Evolutionary conservation across 495 filamentous ascomycete species (phyloP).

Genomic region (Tirmania nivea): DNA sequence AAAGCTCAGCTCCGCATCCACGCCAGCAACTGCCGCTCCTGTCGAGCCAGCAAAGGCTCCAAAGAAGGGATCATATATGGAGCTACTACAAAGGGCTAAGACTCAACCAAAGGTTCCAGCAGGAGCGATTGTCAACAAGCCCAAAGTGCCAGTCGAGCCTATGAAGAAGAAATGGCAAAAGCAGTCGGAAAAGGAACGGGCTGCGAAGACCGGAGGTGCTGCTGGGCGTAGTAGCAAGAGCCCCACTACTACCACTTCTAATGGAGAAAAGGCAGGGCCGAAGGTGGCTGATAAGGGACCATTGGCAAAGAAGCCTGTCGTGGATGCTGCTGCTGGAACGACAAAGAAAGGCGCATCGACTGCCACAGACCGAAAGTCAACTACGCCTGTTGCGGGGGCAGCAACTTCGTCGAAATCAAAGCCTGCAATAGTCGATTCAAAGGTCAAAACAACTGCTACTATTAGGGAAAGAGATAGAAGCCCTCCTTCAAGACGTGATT

Average conservation of each 20-base stretch:
- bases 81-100: slow-evolving; percentile 11
- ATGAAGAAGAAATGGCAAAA: slow-evolving; percentile 18
- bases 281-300: slow-evolving; percentile 1
- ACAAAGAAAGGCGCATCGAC: slow-evolving; percentile 9
- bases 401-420: not conserved
- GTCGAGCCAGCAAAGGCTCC: slow-evolving; percentile 5
- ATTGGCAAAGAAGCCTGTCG: slow-evolving; percentile 10
- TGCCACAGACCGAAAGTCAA: not conserved
- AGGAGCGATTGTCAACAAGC: slow-evolving; percentile 17
- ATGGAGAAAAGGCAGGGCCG: slow-evolving; percentile 10
- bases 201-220: slow-evolving; percentile 6
- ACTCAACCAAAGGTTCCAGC: slow-evolving; percentile 13
- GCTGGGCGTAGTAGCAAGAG: slow-evolving; percentile 15
- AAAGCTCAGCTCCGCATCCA: not conserved
- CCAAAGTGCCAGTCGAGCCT: slow-evolving; percentile 8
- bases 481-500: not conserved
- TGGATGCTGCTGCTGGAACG: slow-evolving; percentile 2
- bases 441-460: not conserved
- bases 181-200: slow-evolving; percentile 13
- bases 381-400: not conserved
- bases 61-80: slow-evolving; percentile 16
- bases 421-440: not conserved
- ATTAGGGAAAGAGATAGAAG: not conserved
- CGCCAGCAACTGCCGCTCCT: not conserved
- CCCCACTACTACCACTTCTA: slow-evolving; percentile 9